Evolutionary conservation across 202 grass and related monocot genomes (phyloP).

Genomic region (Saccharum hybrid): DNA sequence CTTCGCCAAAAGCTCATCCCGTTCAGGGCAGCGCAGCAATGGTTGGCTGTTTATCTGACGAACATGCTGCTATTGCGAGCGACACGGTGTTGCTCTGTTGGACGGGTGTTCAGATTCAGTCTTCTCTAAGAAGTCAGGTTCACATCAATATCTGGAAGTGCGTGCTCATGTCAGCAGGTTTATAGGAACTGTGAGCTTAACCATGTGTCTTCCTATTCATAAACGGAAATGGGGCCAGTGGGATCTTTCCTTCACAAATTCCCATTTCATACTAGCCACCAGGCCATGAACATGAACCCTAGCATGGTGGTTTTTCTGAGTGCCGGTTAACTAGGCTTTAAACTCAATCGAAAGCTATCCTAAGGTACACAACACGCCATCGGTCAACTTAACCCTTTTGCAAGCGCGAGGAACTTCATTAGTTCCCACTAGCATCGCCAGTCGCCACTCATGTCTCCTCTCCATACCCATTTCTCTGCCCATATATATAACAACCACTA

Average conservation of each 20-base stretch:
- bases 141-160: neutral
- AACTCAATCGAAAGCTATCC: neutral
- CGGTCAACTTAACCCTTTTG: slow-evolving; percentile 32
- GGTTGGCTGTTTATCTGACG: neutral
- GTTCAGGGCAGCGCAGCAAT: neutral
- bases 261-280: neutral
- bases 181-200: neutral
- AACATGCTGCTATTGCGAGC: neutral
- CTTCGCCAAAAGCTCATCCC: neutral
- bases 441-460: slow-evolving; percentile 36
- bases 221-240: slow-evolving; percentile 15
- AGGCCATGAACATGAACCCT: neutral
- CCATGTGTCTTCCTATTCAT: neutral
- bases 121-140: neutral
- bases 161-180: neutral
- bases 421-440: slow-evolving; percentile 38
- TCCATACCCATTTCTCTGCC: slow-evolving; percentile 24
- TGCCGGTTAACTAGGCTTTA: neutral
- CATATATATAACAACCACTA: slow-evolving; percentile 25
- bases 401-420: neutral
- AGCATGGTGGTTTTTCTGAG: neutral
- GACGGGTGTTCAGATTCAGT: neutral
- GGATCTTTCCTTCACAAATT: neutral
- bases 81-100: neutral
- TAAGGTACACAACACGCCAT: neutral